These are phyloP conservation scores for Backusella westeae DNA, from an alignment of 192 early-diverging fungal genomes.

Conservation along the genomic window DNA sequence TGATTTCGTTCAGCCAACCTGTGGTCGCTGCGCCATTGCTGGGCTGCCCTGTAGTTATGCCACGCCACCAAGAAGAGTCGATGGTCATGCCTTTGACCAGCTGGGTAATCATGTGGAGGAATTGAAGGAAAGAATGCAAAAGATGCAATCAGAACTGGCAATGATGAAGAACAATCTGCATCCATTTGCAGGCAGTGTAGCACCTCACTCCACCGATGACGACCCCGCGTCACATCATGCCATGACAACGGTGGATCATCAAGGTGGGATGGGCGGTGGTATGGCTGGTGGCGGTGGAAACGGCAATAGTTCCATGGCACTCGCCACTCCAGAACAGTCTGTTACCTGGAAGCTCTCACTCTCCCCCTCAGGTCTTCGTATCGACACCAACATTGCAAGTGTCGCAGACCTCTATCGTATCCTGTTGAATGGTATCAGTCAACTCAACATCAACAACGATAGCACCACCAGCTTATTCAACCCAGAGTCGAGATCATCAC, in stretches of 20 bases:
- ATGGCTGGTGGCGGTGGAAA: not conserved
- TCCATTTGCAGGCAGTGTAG: slow-evolving; percentile 20
- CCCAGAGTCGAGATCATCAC: slow-evolving; percentile 29
- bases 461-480: slow-evolving; percentile 37
- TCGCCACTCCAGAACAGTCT: slow-evolving; percentile 8
- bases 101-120: slow-evolving; percentile 43
- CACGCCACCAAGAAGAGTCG: slow-evolving; percentile 38
- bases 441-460: slow-evolving; percentile 40
- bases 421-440: slow-evolving; percentile 40
- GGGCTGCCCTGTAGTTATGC: slow-evolving; percentile 43
- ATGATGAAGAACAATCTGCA: slow-evolving; percentile 43
- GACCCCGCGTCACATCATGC: not conserved
- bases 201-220: not conserved
- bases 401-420: slow-evolving; percentile 42
- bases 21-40: slow-evolving; percentile 38
- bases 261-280: not conserved
- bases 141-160: slow-evolving; percentile 38
- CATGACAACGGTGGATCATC: not conserved
- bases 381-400: slow-evolving; percentile 44
- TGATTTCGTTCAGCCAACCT: slow-evolving; percentile 44
- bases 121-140: slow-evolving; percentile 43
- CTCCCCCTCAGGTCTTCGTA: slow-evolving; percentile 40
- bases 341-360: slow-evolving; percentile 39
- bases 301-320: not conserved
- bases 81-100: slow-evolving; percentile 42